These are phyloP conservation scores for Epichloe sylvatica DNA, from an alignment of 2,329 filamentous ascomycete genomes.

Conservation along the genomic window DNA sequence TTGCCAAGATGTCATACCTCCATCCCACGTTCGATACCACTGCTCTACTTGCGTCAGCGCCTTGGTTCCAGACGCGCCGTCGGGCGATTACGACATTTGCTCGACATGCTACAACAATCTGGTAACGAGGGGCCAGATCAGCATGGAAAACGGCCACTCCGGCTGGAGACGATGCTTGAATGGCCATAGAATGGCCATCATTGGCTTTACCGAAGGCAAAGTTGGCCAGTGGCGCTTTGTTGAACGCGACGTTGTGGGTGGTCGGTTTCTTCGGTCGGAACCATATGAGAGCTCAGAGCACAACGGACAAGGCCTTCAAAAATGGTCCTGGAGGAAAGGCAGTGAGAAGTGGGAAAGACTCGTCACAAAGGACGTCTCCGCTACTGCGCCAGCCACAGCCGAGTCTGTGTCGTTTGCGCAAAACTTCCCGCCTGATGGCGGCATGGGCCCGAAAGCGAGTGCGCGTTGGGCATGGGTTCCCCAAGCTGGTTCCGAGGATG, in stretches of 20 bases:
- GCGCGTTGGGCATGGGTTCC: slow-evolving; percentile 74
- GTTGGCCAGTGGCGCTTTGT: slow-evolving; percentile 55
- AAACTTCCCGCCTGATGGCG: slow-evolving; percentile 61
- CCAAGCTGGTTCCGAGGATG: slow-evolving; percentile 48
- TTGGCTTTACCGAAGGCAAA: slow-evolving; percentile 58
- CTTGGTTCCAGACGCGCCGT: slow-evolving; percentile 30
- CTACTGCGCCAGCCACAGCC: slow-evolving; percentile 23
- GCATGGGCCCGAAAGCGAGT: slow-evolving; percentile 46
- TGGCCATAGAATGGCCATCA: slow-evolving; percentile 72
- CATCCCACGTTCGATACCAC: slow-evolving; percentile 59
- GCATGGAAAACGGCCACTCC: slow-evolving; percentile 56
- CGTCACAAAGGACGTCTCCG: slow-evolving; percentile 37
- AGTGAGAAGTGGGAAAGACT: slow-evolving; percentile 29
- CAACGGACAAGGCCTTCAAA: slow-evolving; percentile 24
- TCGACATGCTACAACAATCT: slow-evolving; percentile 60
- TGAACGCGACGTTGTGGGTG: slow-evolving; percentile 63
- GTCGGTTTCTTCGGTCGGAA: slow-evolving; percentile 51
- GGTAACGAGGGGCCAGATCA: slow-evolving; percentile 49
- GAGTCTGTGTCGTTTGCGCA: slow-evolving; percentile 15
- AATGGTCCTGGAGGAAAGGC: slow-evolving; percentile 38
- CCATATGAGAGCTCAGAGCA: slow-evolving; percentile 25
- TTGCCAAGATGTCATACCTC: slow-evolving; percentile 59
- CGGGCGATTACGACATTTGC: slow-evolving; percentile 82
- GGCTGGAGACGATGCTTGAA: slow-evolving; percentile 75
- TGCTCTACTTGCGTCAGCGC: slow-evolving; percentile 57